Conservation (phyloP, 139 green algal species). For the Pleodorina starrii region DNA sequence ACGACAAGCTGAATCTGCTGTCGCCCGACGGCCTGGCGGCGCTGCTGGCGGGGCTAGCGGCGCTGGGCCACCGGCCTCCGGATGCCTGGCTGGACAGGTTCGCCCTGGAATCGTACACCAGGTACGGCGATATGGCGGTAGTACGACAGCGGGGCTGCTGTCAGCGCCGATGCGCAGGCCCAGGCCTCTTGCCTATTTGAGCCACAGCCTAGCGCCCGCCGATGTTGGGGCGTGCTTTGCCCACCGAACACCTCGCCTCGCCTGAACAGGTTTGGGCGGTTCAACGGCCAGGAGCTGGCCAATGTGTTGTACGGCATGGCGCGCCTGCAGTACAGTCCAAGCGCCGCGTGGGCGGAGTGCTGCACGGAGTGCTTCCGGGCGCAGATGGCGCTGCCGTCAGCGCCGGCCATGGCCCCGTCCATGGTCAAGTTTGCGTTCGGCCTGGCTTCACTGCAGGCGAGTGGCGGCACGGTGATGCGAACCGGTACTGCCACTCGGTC, state of each 20-base stretch:
- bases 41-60: not conserved
- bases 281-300: conserved; percentile 27
- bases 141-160: too few species aligned
- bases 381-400: not conserved
- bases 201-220: too few species aligned
- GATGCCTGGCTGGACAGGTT: conserved; percentile 13
- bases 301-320: not conserved
- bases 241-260: too few species aligned
- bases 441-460: conserved; percentile 8
- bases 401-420: conserved; percentile 5
- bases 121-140: conserved; percentile 18
- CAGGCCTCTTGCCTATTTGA: too few species aligned
- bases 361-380: conserved; percentile 32
- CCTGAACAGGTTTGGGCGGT: not conserved
- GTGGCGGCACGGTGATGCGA: too few species aligned
- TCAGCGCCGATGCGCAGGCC: too few species aligned
- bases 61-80: not conserved
- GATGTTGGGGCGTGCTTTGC: too few species aligned
- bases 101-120: conserved; percentile 23
- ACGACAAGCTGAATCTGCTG: conserved; percentile 2
- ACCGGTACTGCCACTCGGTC: too few species aligned
- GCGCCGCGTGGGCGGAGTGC: not conserved
- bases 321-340: conserved; percentile 2
- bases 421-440: conserved; percentile 34
- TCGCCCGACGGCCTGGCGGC: conserved; percentile 17